Evolutionary conservation across 1,284 basidiomycete genomes (phyloP), one percentile per base, ranked within the genome.

Genomic region (Fomitopsis palustris): DNA sequence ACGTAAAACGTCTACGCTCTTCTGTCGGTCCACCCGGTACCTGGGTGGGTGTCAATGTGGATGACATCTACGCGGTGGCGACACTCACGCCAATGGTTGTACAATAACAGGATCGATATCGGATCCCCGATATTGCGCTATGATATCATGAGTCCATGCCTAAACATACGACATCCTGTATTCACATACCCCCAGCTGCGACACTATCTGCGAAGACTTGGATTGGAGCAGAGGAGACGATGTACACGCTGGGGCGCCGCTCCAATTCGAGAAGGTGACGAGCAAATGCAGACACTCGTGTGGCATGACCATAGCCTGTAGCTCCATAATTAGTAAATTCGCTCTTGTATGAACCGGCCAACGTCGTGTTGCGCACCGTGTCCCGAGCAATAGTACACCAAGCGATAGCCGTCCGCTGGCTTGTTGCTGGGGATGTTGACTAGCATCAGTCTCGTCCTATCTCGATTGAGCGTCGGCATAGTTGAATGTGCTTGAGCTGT

Each of bases 81-180:
- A 84, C 69, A 76, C 86, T 69, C 65, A 89, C 84, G 87, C 87
- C 51, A 90, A 71, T 54, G 87, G 87, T 67, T 90, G 87, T 12
- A 87, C 84, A 42, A 90, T 85, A 49, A 90, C 83, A 14, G 88
- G 87, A 69, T 89, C 87, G 53, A 90, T 87, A 58, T 87, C 77
- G 9, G 85, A 85, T 71, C 81, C 79, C 45, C 87, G 82, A 73
- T 89, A 90, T 41, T 69, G 64, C 3, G 86, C 87, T 70, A 2
- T 3, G 17, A 7, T 5, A 19, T 19, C 10, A 25, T 49, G 10
- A 53, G 27, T 29, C 31, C n/a, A 12, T 19, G 2, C 14, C 14
- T 53, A 12, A 19, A 17, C 7, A 19, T 4, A 0, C 33, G 37
- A 25, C 37, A 42, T 17, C 29, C 25, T 17, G 37, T 2, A 52